These are phyloP conservation scores for Plenodomus tracheiphilus DNA, from an alignment of 2,329 filamentous ascomycete species.

Conservation along the genomic window DNA sequence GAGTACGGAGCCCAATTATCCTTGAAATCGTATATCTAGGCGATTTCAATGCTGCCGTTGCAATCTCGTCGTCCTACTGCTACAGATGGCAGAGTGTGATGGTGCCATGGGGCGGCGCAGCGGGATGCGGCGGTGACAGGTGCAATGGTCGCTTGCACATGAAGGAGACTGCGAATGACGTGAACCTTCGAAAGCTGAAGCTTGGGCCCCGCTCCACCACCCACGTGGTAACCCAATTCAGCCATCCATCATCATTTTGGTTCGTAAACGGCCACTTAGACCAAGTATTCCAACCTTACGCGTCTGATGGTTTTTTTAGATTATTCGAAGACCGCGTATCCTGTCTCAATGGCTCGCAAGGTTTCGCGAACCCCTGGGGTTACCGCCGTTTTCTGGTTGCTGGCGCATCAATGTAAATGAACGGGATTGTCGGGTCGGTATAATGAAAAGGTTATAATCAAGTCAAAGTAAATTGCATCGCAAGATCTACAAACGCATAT, in stretches of 20 bases:
- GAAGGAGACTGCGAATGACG: neutral
- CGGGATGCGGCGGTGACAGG: slow-evolving; percentile 12
- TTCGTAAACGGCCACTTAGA: neutral
- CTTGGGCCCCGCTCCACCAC: neutral
- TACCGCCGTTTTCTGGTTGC: no score
- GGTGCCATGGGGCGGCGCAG: slow-evolving; percentile 17
- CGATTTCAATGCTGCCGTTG: slow-evolving; percentile 2
- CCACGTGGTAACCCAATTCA: neutral
- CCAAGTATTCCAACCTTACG: neutral
- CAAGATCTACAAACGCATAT: neutral
- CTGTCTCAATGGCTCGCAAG: no score
- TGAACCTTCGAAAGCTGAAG: no score
- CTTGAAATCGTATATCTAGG: neutral
- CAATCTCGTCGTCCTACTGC: neutral
- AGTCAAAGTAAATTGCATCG: neutral
- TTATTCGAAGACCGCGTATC: neutral
- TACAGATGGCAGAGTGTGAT: slow-evolving; percentile 6
- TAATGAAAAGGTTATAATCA: neutral
- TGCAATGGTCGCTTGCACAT: neutral
- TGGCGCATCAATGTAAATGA: no score
- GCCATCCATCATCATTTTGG: neutral
- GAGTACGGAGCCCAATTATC: slow-evolving; percentile 1
- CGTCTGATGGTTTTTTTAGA: neutral
- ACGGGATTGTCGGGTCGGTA: no score
- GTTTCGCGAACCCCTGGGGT: no score